Evolutionary conservation across 495 filamentous ascomycete genomes (phyloP).

Genomic region (Penicillium egyptiacum): DNA sequence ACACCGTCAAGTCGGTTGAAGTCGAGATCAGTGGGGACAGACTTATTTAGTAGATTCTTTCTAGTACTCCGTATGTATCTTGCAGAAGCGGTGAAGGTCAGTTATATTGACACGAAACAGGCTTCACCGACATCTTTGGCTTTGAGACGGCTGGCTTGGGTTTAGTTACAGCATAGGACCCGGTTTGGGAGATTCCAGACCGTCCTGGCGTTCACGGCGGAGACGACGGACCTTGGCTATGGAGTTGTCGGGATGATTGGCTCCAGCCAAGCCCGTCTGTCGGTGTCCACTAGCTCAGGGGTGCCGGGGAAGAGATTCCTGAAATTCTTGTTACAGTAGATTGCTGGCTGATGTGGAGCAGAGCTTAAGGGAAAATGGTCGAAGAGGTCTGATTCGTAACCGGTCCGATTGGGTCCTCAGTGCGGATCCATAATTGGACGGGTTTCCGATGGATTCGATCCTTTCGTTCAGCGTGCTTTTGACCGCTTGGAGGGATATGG

Average conservation of each 20-base stretch:
- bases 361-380: conserved; percentile 3
- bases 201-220: conserved; percentile 19
- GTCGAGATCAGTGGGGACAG: conserved; percentile 10
- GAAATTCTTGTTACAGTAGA: conserved; percentile 26
- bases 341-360: conserved; percentile 17
- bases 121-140: conserved; percentile 18
- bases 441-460: conserved; percentile 10
- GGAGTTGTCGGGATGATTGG: conserved; percentile 33
- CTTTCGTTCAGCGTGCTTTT: conserved; percentile 12
- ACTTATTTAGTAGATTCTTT: conserved; percentile 4
- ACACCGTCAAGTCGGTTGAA: conserved; percentile 8
- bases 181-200: conserved; percentile 26
- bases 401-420: conserved; percentile 26
- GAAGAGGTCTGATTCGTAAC: conserved; percentile 19
- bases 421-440: conserved; percentile 31
- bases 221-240: conserved; percentile 11
- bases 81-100: conserved; percentile 23
- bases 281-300: conserved; percentile 32
- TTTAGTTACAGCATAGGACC: neutral
- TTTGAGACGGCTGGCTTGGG: conserved; percentile 3
- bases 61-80: neutral
- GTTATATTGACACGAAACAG: conserved; percentile 11
- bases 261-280: conserved; percentile 23
- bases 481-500: conserved; percentile 18
- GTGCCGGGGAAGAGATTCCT: conserved; percentile 34